Base-by-base conservation (phyloP, 371 early-diverging fungal species). In the Rhizomucor pusillus region DNA sequence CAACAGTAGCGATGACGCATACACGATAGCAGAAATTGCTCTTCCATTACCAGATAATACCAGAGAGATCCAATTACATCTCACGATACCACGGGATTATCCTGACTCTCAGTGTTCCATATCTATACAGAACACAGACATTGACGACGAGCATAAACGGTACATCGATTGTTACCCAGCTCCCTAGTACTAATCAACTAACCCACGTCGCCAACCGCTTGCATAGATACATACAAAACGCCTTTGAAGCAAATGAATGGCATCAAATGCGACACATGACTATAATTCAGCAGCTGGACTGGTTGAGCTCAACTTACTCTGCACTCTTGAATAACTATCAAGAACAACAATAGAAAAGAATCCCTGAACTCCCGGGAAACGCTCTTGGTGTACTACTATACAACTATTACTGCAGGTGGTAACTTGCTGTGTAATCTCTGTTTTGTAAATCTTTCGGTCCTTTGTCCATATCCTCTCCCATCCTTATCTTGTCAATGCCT, bases 271-370 rank as follows among this genome's bases (percentile, higher is more conserved):
- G 58, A 43, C 74, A 69, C 49, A 60, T 61, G 23, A 69, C 70
- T 14, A 58, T 73, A 35, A 62, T 73, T 35, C 74, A 73, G 51
- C 74, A 73, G 64, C 61, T 73, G 59, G 70, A 69, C 65, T 73
- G 74, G 74, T 52, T 73, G 53, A 63, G 55, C 49, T 40, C 61
- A 2, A 54, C 67, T 20, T 63, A 66, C 49, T 52, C 63, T 34
- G 51, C 41, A 41, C 19, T 41, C 14, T 41, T 41, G 41, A 12
- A 41, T 19, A 59, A 9, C 59, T 61, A 46, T 46, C 46, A 46
- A 12, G 5, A 29, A 29, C 46, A 46, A 12, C 29, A 29, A 29
- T 29, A 29, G 29, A 29, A 29, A 29, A 7, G 29, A 3, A 29
- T 7, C 29, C 29, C 5, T 7, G 7, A 29, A 29, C 29, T 5